phyloP scores from a whole-genome alignment of 2,329 filamentous ascomycete genomes.

The Aureobasidium sp. region DNA sequence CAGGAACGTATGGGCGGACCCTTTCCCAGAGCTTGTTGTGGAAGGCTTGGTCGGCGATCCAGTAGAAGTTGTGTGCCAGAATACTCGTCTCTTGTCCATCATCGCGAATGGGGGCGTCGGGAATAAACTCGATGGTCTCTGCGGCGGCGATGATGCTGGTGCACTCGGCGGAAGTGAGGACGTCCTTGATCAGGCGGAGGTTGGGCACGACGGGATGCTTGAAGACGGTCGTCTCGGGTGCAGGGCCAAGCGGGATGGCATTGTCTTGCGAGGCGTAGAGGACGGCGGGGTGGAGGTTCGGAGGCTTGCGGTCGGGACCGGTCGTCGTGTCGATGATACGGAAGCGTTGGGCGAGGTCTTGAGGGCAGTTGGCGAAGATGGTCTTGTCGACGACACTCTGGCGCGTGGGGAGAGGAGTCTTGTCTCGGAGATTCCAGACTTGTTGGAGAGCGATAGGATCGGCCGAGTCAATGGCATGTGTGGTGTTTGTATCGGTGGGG shows the following conservation, averaged over 20 bases:
- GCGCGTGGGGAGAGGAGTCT: conserved; percentile 53
- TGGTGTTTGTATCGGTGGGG: conserved; percentile 59
- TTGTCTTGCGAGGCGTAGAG: conserved; percentile 68
- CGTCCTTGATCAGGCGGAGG: conserved; percentile 65
- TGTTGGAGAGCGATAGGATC: conserved; percentile 65
- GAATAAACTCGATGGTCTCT: conserved; percentile 71
- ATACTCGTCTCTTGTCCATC: conserved; percentile 69
- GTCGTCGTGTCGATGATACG: conserved; percentile 68
- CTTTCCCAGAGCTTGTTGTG: conserved; percentile 70
- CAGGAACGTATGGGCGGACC: conserved; percentile 64
- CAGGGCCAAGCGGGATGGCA: conserved; percentile 56
- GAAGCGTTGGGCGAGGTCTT: conserved; percentile 48
- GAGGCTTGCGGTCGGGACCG: conserved; percentile 68
- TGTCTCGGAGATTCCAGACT: conserved; percentile 65
- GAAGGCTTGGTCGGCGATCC: conserved; percentile 71
- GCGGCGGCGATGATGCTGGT: conserved; percentile 71
- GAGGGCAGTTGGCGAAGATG: conserved; percentile 51
- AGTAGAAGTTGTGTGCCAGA: conserved; percentile 79
- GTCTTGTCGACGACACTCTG: conserved; percentile 65
- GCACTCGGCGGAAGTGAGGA: conserved; percentile 69
- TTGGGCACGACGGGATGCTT: conserved; percentile 70
- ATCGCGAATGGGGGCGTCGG: conserved; percentile 73
- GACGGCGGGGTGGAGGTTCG: conserved; percentile 72
- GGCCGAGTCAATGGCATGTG: conserved; percentile 33
- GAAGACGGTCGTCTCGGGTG: conserved; percentile 58